Evolutionary conservation across 192 early-diverging fungal genomes (phyloP).

Genomic region (Phlyctochytrium arcticum): DNA sequence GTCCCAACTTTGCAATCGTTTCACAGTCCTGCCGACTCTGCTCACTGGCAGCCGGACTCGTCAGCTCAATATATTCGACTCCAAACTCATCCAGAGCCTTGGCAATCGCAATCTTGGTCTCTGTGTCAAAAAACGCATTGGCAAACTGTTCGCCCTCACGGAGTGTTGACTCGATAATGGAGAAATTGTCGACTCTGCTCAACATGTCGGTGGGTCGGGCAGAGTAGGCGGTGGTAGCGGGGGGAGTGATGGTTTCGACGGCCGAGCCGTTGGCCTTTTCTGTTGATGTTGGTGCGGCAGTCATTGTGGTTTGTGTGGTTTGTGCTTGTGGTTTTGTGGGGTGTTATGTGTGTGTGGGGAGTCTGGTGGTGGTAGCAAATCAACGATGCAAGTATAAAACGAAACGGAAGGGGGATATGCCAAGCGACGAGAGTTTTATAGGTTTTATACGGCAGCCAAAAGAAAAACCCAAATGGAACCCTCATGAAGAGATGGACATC

Average conservation of each 20-base stretch:
- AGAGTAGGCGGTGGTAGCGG: slow-evolving; percentile 6
- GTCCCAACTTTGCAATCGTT: slow-evolving; percentile 84
- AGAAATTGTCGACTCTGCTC: slow-evolving; percentile 84
- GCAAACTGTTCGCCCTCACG: slow-evolving; percentile 99
- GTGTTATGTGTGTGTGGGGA: not conserved
- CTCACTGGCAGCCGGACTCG: slow-evolving; percentile 94
- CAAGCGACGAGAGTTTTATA: not conserved
- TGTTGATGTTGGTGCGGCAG: not conserved
- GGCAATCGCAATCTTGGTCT: slow-evolving; percentile 97
- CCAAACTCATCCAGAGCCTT: slow-evolving; percentile 98
- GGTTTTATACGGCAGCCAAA: too few species aligned
- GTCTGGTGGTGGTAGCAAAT: not conserved
- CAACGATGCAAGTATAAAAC: not conserved
- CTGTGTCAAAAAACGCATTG: slow-evolving; percentile 97
- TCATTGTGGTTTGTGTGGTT: not conserved
- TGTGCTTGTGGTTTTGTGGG: not conserved
- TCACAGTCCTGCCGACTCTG: slow-evolving; percentile 91
- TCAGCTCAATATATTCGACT: slow-evolving; percentile 98
- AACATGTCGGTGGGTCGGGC: slow-evolving; percentile 43
- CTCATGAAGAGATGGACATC: too few species aligned
- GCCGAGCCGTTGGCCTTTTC: not conserved
- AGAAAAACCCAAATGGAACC: too few species aligned
- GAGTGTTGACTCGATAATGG: slow-evolving; percentile 94
- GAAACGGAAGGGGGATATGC: not conserved
- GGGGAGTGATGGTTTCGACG: not conserved